Percentiles rank a stretch among this genome's conserved stretches.
Conservation (phyloP, 129 eudicot species). For the Mikania micrantha region DNA sequence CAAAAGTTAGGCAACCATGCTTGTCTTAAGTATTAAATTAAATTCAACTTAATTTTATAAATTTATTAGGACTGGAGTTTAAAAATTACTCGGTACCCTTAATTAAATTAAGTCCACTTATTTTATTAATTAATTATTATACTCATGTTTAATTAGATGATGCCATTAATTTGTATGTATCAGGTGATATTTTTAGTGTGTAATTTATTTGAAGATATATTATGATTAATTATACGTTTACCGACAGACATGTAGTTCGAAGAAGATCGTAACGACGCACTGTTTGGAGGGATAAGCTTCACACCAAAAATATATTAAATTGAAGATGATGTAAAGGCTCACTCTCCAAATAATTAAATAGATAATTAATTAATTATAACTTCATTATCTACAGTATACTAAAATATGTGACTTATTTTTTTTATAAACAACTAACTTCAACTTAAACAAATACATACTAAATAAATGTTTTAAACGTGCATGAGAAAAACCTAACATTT, state of each 20-base stretch:
- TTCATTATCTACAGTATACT: constrained; percentile 9
- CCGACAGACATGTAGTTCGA: neutral
- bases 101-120: no score
- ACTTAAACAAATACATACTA: neutral
- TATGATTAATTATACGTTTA: neutral
- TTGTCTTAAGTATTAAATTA: no score
- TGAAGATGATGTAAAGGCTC: constrained; percentile 15
- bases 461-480: constrained; percentile 17
- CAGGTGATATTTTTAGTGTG: neutral
- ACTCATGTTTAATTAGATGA: neutral
- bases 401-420: neutral
- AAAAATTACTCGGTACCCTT: no score
- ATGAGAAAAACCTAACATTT: neutral
- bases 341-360: constrained; percentile 7
- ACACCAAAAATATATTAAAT: neutral
- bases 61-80: no score
- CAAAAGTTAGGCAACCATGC: no score
- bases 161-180: neutral
- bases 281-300: constrained; percentile 16
- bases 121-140: no score
- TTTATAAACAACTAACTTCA: neutral
- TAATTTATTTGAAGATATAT: neutral
- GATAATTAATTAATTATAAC: neutral
- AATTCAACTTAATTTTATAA: no score
- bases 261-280: neutral